Conservation (phyloP, 345 rosid genomes). For the Corchorus olitorius region DNA sequence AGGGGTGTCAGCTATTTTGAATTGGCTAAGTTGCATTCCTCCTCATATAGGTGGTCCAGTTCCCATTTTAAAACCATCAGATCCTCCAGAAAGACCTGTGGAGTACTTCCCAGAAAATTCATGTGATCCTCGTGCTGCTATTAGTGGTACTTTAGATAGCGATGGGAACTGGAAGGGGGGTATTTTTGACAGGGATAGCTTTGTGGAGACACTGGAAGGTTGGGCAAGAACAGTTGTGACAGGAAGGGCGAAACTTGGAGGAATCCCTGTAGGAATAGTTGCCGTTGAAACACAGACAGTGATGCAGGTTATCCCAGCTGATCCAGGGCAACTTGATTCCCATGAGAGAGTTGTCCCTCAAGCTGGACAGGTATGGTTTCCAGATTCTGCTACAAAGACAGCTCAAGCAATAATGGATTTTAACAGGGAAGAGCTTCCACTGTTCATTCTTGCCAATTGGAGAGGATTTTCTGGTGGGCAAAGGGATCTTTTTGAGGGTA, state of each 20-base stretch:
- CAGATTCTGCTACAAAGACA: conserved; percentile 97
- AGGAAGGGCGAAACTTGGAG: conserved; percentile 99
- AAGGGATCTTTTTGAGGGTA: conserved; percentile 98
- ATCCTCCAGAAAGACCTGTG: conserved; percentile 87
- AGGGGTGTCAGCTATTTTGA: conserved; percentile 89
- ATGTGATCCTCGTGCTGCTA: conserved; percentile 98
- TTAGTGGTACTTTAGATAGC: conserved; percentile 61
- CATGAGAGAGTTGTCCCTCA: conserved; percentile 98
- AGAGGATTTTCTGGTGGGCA: conserved; percentile 99
- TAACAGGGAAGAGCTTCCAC: conserved; percentile 90
- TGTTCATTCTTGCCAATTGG: conserved; percentile 98
- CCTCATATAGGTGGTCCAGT: conserved; percentile 73
- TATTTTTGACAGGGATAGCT: conserved; percentile 92
- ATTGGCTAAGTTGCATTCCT: conserved; percentile 95
- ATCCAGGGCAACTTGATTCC: conserved; percentile 99
- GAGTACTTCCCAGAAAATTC: conserved; percentile 88
- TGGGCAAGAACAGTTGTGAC: conserved; percentile 99
- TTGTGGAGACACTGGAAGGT: conserved; percentile 91
- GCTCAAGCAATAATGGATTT: conserved; percentile 98
- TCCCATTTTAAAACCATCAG: conserved; percentile 64
- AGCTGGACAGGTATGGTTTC: conserved; percentile 99
- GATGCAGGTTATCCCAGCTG: conserved; percentile 98
- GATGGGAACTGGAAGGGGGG: conserved; percentile 93
- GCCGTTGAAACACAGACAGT: conserved; percentile 99
- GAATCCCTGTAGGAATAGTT: conserved; percentile 95